Base-by-base conservation (phyloP, 345 rosid species). In the Citrus hindsii region DNA sequence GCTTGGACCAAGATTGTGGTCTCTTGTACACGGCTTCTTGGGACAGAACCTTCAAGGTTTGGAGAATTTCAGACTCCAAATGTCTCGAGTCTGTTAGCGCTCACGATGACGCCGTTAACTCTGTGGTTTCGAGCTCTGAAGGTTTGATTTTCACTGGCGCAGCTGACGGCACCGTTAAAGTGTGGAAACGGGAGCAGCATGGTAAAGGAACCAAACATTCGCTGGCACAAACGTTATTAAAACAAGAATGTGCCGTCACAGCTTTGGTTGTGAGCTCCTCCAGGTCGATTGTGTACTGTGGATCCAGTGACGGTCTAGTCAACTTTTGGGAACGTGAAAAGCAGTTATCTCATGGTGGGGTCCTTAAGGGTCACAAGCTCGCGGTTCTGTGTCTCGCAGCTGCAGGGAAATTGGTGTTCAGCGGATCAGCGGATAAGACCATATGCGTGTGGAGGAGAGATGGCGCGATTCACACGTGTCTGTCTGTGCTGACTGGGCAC, bases 401-500 rank as follows among this genome's bases (percentile, higher is more conserved):
- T 6, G 90, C 93, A 14, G 97, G 96, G 64, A 90, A 82, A 75
- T 81, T 93, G 82, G 86, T 93, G 76, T 90, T 95, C 76, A 95
- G 94, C 68, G 99, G 98, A 12, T 95, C 98, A 12, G 99, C 99
- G 19, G 99, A 95, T 83, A 95, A 93, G 86, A 95, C 96, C 48
- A 93, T 95, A 77, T 92, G 99, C 71, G 94, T 92, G 71, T 93
- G 99, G 99, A 83, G 92, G 74, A 88, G 89, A 84, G 98, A 92
- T 27, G 94, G 86, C 7, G 75, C 73, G 64, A 82, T 88, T 61
- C 98, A 95, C 86, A 89, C 96, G 33, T 91, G 97, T 70, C 86
- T 93, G 10, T 95, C 98, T 14, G 94, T 92, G 62, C 81, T 95
- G 76, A 92, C 96, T 33, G 99, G 99, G 75, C 99, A 95, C 76